These are phyloP conservation scores for Verbena officinalis DNA, from an alignment of 257 asterid species.

Conservation along the genomic window DNA sequence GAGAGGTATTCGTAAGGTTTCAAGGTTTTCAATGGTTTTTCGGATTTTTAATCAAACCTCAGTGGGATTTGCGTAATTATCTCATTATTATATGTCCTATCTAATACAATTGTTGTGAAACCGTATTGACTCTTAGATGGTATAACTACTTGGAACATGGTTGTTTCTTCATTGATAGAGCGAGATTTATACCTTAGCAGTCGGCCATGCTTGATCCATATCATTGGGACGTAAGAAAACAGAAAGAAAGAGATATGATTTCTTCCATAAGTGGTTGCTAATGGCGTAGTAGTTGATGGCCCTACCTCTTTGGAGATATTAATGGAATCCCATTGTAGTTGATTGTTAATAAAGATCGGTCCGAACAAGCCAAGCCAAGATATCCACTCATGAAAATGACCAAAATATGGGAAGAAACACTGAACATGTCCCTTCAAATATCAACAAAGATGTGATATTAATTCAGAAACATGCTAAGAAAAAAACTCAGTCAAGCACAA, in stretches of 20 bases:
- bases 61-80: no score
- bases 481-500: not conserved
- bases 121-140: no score
- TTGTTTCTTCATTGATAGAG: no score
- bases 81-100: no score
- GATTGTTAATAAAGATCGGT: not conserved
- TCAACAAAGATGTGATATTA: conserved; percentile 10
- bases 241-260: not conserved
- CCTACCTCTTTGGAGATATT: conserved; percentile 18
- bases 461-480: conserved; percentile 20
- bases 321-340: conserved; percentile 17
- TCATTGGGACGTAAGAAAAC: not conserved
- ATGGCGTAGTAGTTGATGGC: conserved; percentile 19
- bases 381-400: conserved; percentile 20
- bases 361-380: conserved; percentile 16
- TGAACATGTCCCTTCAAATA: conserved; percentile 11
- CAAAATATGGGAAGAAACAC: not conserved
- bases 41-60: no score
- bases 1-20: no score
- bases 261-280: conserved; percentile 14
- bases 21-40: no score
- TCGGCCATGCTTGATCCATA: no score
- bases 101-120: no score
- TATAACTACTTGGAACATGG: no score
- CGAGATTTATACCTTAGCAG: no score